Evolutionary conservation across 2,329 filamentous ascomycete genomes (phyloP).

Genomic region (Graphiopsis chlorocephala): DNA sequence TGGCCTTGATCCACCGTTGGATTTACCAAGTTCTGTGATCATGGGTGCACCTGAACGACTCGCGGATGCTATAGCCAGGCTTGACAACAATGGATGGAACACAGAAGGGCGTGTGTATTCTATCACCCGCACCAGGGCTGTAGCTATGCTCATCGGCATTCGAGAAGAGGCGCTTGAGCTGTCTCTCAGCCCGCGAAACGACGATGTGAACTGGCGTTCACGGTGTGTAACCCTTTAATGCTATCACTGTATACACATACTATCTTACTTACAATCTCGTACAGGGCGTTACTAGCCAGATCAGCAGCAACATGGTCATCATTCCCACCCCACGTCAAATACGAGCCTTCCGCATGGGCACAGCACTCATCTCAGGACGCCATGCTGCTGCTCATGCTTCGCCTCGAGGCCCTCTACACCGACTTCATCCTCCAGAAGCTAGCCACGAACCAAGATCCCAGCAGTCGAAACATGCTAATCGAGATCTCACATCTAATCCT

Average conservation of each 20-base stretch:
- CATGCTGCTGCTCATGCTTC: background rate
- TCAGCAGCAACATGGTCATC: background rate
- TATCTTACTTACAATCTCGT: background rate
- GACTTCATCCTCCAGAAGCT: slow-evolving; percentile 13
- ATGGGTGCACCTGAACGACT: background rate
- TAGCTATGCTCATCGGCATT: background rate
- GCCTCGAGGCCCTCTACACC: slow-evolving; percentile 7
- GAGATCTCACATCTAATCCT: slow-evolving; percentile 12
- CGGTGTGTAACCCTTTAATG: background rate
- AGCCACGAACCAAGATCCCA: background rate
- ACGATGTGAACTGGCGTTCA: background rate
- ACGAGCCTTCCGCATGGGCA: background rate
- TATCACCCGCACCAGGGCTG: background rate
- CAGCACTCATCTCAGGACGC: background rate
- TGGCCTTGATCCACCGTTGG: slow-evolving; percentile 4
- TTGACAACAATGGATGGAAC: background rate
- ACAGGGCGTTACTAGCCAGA: background rate
- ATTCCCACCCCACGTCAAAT: background rate
- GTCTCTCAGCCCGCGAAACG: background rate
- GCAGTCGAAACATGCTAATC: slow-evolving; percentile 8
- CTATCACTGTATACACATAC: background rate
- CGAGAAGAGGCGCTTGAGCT: slow-evolving; percentile 4
- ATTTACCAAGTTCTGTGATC: background rate
- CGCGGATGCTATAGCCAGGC: background rate
- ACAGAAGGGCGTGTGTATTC: background rate